These are phyloP conservation scores for Mycena polygramma DNA, from an alignment of 768 basidiomycete genomes.

Conservation along the genomic window DNA sequence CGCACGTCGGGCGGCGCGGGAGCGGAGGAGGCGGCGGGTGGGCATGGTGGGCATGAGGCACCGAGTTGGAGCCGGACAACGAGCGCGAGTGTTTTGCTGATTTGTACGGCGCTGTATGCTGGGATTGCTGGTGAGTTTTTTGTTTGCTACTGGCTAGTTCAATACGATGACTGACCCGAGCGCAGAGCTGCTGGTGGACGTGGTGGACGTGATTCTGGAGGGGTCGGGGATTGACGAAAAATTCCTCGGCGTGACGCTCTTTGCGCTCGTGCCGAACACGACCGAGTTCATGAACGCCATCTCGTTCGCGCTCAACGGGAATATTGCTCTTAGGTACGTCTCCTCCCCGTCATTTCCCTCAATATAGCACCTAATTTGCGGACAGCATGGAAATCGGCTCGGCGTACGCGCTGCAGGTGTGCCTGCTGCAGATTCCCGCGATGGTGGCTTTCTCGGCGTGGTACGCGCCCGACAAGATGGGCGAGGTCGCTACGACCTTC, in stretches of 20 bases:
- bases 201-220: slow-evolving; percentile 93
- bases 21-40: slow-evolving; percentile 52
- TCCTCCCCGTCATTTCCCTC: slow-evolving; percentile 3
- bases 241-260: slow-evolving; percentile 95
- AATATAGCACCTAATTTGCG: neutral
- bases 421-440: slow-evolving; percentile 95
- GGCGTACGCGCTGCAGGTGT: slow-evolving; percentile 98
- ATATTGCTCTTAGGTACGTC: slow-evolving; percentile 92
- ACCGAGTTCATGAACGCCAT: slow-evolving; percentile 99
- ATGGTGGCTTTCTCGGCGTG: slow-evolving; percentile 99
- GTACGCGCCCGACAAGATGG: slow-evolving; percentile 90
- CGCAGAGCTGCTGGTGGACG: slow-evolving; percentile 93
- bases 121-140: slow-evolving; percentile 87
- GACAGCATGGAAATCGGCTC: slow-evolving; percentile 99
- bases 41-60: slow-evolving; percentile 90
- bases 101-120: slow-evolving; percentile 94
- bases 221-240: slow-evolving; percentile 97
- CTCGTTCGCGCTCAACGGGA: slow-evolving; percentile 96
- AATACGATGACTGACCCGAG: slow-evolving; percentile 2
- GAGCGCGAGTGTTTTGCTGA: slow-evolving; percentile 90
- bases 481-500: slow-evolving; percentile 90
- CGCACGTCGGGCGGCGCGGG: slow-evolving; percentile 53
- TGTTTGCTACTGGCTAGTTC: neutral
- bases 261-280: slow-evolving; percentile 97
- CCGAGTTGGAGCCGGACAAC: slow-evolving; percentile 95